These are phyloP conservation scores for Megacollybia marginata DNA, from an alignment of 768 basidiomycete species.

Conservation along the genomic window DNA sequence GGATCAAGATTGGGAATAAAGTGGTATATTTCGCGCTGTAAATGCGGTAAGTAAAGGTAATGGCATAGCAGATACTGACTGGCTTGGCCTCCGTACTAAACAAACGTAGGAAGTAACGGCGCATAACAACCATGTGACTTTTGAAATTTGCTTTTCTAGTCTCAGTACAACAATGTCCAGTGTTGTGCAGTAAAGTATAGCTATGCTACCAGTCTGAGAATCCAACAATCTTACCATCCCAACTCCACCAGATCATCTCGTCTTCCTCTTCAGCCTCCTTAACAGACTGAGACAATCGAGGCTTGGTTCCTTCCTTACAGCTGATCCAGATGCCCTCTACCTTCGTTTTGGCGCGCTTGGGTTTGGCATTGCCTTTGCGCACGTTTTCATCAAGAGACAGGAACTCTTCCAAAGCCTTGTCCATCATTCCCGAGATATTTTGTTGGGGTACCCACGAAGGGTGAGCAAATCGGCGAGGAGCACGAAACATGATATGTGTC, in stretches of 20 bases:
- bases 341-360: conserved; percentile 6
- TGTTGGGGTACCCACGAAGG: conserved; percentile 27
- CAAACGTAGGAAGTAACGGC: too few relatives aligned
- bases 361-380: not conserved
- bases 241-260: conserved; percentile 60
- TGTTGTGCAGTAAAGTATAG: too few relatives aligned
- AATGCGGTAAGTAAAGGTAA: too few relatives aligned
- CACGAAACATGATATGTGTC: conserved; percentile 18
- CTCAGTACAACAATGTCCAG: too few relatives aligned
- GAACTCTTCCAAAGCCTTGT: conserved; percentile 32
- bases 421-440: conserved; percentile 30
- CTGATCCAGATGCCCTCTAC: conserved; percentile 45
- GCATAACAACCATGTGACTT: too few relatives aligned
- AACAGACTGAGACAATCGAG: not conserved
- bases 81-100: too few relatives aligned
- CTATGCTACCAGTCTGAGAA: conserved; percentile 39
- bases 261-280: conserved; percentile 25
- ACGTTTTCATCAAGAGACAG: conserved; percentile 22
- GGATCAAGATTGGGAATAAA: too few relatives aligned
- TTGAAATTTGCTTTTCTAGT: too few relatives aligned
- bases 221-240: conserved; percentile 49
- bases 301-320: not conserved
- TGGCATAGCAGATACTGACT: too few relatives aligned
- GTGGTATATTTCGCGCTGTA: too few relatives aligned
- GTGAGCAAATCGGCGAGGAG: conserved; percentile 18